Evolutionary conservation across 2,329 filamentous ascomycete species (phyloP), one percentile per base, ranked within the genome.

Genomic region (Xylariaceae sp.): DNA sequence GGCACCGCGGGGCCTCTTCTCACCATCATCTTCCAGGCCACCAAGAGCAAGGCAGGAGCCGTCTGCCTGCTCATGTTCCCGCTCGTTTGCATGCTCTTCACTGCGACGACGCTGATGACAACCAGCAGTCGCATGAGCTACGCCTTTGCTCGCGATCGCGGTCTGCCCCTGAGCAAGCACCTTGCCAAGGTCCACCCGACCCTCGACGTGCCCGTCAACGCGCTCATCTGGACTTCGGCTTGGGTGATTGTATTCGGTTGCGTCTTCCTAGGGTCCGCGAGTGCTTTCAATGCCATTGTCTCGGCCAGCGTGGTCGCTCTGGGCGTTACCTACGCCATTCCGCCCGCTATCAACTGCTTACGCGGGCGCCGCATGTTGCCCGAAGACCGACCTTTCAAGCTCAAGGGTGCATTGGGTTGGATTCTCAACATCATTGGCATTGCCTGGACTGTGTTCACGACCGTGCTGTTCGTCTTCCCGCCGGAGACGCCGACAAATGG

Each of bases 241-340:
- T 73, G 77, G 58, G 74, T 77, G 55, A 67, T 73, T 27, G 59
- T 74, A 11, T 76, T 78, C 43, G 75, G 74, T 1, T 68, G 77
- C 1, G 65, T 78, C 3, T 78, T 76, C 53, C 67, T 76, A 0
- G 75, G 74, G 0, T 75, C 73, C 1, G 70, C 69, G 11, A 75
- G 76, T 8, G 75, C 76, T 0, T 78, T 78, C 47, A 73, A 71
- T 50, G 74, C 75, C 5, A 75, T 76, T 55, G 69, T 75, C 0
- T 71, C 74, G 3, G 73, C 70, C 27, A 74, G 71, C 59, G 76
- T 74, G 11, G 71, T 77, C 9, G 71, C 77, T 44, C 68, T 77
- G 1, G 76, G 76, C 54, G 64, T 77, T 1, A 76, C 74, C 1
- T 77, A 76, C 34, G 73, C 69, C 5, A 65, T 75, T 6, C 75